Base-by-base conservation (phyloP, 768 basidiomycete species). In the Hypsizygus marmoreus region DNA sequence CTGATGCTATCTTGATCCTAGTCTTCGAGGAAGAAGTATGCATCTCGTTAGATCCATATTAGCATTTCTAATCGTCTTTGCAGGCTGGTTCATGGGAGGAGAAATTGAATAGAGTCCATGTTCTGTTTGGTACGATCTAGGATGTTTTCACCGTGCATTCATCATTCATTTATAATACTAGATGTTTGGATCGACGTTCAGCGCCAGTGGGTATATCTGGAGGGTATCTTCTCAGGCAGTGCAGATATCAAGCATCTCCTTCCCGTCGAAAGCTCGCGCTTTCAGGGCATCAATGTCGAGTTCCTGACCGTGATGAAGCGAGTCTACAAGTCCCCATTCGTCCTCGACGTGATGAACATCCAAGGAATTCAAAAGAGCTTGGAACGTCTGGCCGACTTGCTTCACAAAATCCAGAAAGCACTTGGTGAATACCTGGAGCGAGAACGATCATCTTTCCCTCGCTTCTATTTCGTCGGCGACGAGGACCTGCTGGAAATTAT, bases 161-260 rank as follows among this genome's bases (percentile, higher is more conserved):
- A 40, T 64, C 34, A 49, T 34, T 5, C 19, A 46, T 25, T 9
- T 33, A 24, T 29, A 5, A 0, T 28, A 33, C 12, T 53, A 92
- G 91, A 99, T 67, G 88, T 98, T 28, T 99, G 97, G 97, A 97
- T 99, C 55, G 97, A 99, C 57, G 97, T 99, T 12, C 97, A 99
- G 58, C 84, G 97, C 6, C 97, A 99, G 72, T 99, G 97, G 97
- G 97, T 99, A 1, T 99, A 99, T 63, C 79, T 99, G 41, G 97
- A 99, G 66, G 97, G 97, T 32, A 99, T 99, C 57, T 99, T 99
- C 70, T 92, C 95, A n/a, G 95, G 95, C 25, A 97, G 94, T 56
- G 97, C 95, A 19, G 97, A 99, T 62, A 98, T 99, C 79, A 98
- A 98, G 64, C 97, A 99, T 64, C 83, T 99, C 11, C 84, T 99